phyloP scores from a whole-genome alignment of 768 basidiomycete genomes.

The Tephrocybe sp. region DNA sequence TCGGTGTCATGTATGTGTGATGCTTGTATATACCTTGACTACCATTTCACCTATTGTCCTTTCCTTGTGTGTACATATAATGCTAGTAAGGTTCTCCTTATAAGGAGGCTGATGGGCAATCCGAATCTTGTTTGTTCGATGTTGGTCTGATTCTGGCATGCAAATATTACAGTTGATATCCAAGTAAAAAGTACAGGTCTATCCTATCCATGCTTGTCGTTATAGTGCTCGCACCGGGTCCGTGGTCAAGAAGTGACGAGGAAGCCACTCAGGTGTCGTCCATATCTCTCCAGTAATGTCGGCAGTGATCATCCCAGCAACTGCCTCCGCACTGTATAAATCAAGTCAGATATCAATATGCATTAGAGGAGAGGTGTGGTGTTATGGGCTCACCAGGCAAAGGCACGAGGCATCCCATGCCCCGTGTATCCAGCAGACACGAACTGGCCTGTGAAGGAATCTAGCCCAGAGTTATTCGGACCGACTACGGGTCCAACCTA shows the following conservation, averaged over 20 bases:
- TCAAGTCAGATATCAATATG: not conserved
- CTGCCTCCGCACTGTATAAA: conserved; percentile 10
- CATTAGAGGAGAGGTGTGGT: not conserved
- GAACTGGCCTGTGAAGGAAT: conserved; percentile 40
- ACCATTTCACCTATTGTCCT: too few species aligned
- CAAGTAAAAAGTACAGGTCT: too few species aligned
- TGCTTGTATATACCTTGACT: too few species aligned
- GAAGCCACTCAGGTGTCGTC: conserved; percentile 10
- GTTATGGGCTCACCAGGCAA: conserved; percentile 26
- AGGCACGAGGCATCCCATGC: conserved; percentile 61
- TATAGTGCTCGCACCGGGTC: not conserved
- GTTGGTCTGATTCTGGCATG: too few species aligned
- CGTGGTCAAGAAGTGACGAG: conserved; percentile 10
- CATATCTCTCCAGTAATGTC: conserved; percentile 7
- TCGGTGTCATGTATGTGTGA: too few species aligned
- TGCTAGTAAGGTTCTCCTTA: too few species aligned
- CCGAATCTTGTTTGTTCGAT: too few species aligned
- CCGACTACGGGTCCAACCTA: conserved; percentile 48
- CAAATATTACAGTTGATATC: too few species aligned
- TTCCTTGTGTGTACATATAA: too few species aligned
- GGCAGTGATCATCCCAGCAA: conserved; percentile 12
- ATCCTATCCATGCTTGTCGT: too few species aligned
- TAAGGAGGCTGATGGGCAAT: too few species aligned
- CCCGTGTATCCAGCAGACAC: conserved; percentile 53
- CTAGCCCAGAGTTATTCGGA: conserved; percentile 12